phyloP scores from a whole-genome alignment of 148 eudicot species.

The Agrostemma githago region DNA sequence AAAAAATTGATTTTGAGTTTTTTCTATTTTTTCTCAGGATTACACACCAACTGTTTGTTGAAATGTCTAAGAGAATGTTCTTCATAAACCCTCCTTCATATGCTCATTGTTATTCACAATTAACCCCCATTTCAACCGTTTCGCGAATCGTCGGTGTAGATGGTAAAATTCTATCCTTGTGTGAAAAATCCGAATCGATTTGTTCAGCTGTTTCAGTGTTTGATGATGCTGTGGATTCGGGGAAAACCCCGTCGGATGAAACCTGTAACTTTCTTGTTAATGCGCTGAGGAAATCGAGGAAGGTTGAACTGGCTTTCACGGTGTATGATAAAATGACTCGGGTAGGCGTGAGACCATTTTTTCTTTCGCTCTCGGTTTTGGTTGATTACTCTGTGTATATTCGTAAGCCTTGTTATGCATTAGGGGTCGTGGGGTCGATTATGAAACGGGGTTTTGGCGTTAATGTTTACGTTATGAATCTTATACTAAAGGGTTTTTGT shows the following conservation, averaged over 20 bases:
- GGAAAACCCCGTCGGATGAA: conserved; percentile 31
- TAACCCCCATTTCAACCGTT: neutral
- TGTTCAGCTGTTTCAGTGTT: conserved; percentile 32
- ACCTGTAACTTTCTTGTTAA: conserved; percentile 50
- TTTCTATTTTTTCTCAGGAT: no score
- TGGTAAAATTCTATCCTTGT: conserved; percentile 34
- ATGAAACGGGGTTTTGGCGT: conserved; percentile 51
- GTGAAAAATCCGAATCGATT: conserved; percentile 33
- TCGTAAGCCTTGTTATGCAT: conserved; percentile 33
- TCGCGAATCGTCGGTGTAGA: conserved; percentile 16
- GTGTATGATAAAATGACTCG: conserved; percentile 48
- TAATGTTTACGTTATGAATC: conserved; percentile 46
- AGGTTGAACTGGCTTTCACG: conserved; percentile 37
- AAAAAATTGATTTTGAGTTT: neutral
- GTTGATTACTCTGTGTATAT: conserved; percentile 51
- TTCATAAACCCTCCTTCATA: neutral
- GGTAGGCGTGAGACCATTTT: conserved; percentile 36
- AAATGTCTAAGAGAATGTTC: conserved; percentile 25
- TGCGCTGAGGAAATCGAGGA: conserved; percentile 33
- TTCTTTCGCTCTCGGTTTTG: conserved; percentile 43
- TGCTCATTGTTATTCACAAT: neutral
- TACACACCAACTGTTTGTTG: conserved; percentile 24
- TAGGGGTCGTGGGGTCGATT: conserved; percentile 52
- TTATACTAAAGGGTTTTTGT: conserved; percentile 62
- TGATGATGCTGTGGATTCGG: conserved; percentile 25